Evolutionary conservation across 208 protist genomes (phyloP).

Genomic region (Phytomonas francai): DNA sequence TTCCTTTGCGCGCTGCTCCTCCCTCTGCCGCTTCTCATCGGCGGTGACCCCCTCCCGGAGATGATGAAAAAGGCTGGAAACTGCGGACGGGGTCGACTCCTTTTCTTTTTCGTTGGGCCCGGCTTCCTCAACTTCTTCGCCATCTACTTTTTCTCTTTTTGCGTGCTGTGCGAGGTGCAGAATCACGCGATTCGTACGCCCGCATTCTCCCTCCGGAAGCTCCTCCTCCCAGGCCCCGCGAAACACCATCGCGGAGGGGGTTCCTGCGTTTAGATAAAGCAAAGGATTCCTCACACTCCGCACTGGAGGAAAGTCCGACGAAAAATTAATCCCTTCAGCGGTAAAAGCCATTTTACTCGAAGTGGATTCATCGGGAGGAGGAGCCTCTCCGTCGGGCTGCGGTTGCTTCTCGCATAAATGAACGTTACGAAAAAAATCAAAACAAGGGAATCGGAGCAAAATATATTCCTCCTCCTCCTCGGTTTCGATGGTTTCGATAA

Average conservation of each 20-base stretch:
- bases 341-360: conserved; percentile 15
- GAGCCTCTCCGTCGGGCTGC: too few species aligned
- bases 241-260: conserved; percentile 40
- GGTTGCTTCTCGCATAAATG: conserved; percentile 81
- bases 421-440: conserved; percentile 72
- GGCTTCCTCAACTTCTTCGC: neutral
- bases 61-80: conserved; percentile 68
- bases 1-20: conserved; percentile 14
- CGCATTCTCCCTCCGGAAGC: neutral
- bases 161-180: conserved; percentile 24
- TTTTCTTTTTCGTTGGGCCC: neutral
- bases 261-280: conserved; percentile 30
- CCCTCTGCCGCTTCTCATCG: conserved; percentile 38
- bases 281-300: conserved; percentile 25
- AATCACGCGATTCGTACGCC: conserved; percentile 33
- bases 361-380: too few species aligned
- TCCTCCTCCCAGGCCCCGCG: conserved; percentile 46
- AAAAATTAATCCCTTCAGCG: conserved; percentile 28
- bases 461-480: conserved; percentile 31
- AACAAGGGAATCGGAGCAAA: conserved; percentile 70
- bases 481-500: conserved; percentile 44
- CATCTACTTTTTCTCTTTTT: neutral
- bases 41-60: conserved; percentile 40
- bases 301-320: conserved; percentile 26
- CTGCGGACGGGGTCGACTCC: neutral